Percentiles rank a stretch among this genome's conserved stretches.
phyloP scores from a whole-genome alignment of 805 yeast species.

The Metschnikowia proteae region DNA sequence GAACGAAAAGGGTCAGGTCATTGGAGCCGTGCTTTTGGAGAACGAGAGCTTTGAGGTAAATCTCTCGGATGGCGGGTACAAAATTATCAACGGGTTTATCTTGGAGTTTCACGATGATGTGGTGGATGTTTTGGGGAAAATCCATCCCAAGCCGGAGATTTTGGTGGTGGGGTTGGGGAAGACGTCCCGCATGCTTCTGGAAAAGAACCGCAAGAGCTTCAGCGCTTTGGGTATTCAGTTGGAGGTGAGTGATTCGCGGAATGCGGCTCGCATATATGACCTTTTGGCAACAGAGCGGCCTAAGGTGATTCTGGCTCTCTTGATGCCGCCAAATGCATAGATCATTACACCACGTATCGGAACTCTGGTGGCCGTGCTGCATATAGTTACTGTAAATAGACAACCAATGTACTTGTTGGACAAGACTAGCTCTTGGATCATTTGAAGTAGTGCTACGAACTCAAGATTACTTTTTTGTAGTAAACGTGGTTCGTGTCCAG shows the following conservation, averaged over 20 bases:
- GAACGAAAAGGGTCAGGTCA: constrained; percentile 31
- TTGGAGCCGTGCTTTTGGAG: constrained; percentile 49
- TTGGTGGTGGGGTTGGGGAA: constrained; percentile 69
- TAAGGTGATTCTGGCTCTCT: constrained; percentile 63
- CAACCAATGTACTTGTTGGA: neutral
- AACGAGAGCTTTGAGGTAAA: constrained; percentile 62
- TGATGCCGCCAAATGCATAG: constrained; percentile 63
- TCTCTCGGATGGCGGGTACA: constrained; percentile 44
- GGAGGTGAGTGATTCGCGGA: constrained; percentile 60
- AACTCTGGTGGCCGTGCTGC: neutral
- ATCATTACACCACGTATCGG: neutral
- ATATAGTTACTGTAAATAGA: neutral
- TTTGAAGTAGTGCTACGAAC: no score
- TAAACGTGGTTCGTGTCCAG: no score
- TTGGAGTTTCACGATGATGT: constrained; percentile 46
- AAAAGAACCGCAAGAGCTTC: constrained; percentile 47
- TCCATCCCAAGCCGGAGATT: constrained; percentile 77
- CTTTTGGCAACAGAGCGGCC: constrained; percentile 79
- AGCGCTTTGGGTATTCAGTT: constrained; percentile 62
- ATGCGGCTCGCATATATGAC: constrained; percentile 69
- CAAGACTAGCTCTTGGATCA: no score
- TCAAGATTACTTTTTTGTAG: no score
- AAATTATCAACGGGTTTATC: constrained; percentile 45
- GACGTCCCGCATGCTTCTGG: constrained; percentile 58
- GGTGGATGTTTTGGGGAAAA: constrained; percentile 46